Base-by-base conservation (phyloP, 208 protist genomes). In the Crithidia acanthocephali region DNA sequence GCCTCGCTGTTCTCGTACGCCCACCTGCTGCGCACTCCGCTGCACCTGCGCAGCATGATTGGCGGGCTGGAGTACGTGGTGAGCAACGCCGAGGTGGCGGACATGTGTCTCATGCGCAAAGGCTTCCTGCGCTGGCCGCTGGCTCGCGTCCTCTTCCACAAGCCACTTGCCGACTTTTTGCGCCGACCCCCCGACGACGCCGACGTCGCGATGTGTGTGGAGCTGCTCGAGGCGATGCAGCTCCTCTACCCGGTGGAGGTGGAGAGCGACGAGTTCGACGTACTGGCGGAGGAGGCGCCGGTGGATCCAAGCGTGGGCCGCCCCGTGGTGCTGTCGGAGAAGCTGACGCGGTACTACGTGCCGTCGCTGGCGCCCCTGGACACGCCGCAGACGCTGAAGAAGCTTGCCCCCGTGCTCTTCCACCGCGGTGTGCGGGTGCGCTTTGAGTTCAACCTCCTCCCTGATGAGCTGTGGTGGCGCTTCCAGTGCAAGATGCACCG, bases 371-470 rank as follows among this genome's bases (percentile, higher is more conserved):
- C 89, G 30, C 93, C 91, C n/a, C 74, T 76, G 15, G 68, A 68
- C 35, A 72, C 73, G 22, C 89, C 91, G 11, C 61, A 59, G 40
- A 50, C 65, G 51, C 76, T 97, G 56, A 75, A 84, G 67, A 82
- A 68, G 30, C 55, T 96, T 42, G 85, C 85, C 8, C 91, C 88
- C 2, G 51, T 95, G 18, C 75, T 96, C 23, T 93, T 95, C 59
- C 86, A 94, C 68, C 80, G 85, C 66, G 90, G 93, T 22, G 77
- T 91, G 47, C 84, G 81, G 15, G 76, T 91, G 44, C 79, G 76
- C 48, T 81, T 95, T 63, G 73, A 85, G 76, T 97, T 97, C 75
- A 97, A 94, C 72, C 75, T 95, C 22, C 85, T 96, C 23, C 91
- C 93, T 15, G 85, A 94, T 57, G 91, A 95, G 77, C 69, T 92